Evolutionary conservation across 352 stramenopile species (phyloP), one percentile per base, ranked within the genome.

Genomic region (Phytophthora meadii): DNA sequence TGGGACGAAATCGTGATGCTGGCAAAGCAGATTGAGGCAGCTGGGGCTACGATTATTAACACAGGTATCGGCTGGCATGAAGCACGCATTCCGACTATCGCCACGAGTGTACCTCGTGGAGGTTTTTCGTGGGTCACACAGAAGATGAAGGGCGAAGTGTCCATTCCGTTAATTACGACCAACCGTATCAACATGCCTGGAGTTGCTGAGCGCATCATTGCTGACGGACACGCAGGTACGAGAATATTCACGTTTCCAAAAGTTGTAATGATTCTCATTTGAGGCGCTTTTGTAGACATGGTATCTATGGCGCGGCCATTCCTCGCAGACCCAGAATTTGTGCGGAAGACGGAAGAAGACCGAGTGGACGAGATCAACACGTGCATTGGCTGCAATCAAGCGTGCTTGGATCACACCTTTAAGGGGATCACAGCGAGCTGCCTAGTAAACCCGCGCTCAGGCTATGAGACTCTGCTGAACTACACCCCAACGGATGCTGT

Each of bases 41-140:
- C 95, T 3, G 97, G 97, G 22, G 96, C 90, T 7, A 98, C 87
- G 19, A 98, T 99, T 68, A 97, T 99, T 45, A 99, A 99, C 85
- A 99, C 96, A 36, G 97, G 97, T 22, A 99, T 99, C 69, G 97
- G 97, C 30, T 99, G 97, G 97, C 97, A 99, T 68, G 96, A 99
- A 72, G 95, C 97, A 30, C 85, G 97, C 19, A 94, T 99, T 44
- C 97, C 97, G 17, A 99, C 97, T 7, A 99, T 99, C 77, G 91
- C 93, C 1, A 99, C 97, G 0, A 97, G 86, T 63, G 97, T 99
- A 0, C 97, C 97, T 10, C 87, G 97, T 9, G 97, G 83, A 8
- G 96, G 85, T 0, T 99, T 98, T 80, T 89, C 93, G 24, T 98
- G 88, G 79, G 93, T 98, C 6, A 99, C 97, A 3, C 79, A 95